These are phyloP conservation scores for Saccharomycopsis hybrid DNA, from an alignment of 1,139 yeast genomes.

Conservation along the genomic window DNA sequence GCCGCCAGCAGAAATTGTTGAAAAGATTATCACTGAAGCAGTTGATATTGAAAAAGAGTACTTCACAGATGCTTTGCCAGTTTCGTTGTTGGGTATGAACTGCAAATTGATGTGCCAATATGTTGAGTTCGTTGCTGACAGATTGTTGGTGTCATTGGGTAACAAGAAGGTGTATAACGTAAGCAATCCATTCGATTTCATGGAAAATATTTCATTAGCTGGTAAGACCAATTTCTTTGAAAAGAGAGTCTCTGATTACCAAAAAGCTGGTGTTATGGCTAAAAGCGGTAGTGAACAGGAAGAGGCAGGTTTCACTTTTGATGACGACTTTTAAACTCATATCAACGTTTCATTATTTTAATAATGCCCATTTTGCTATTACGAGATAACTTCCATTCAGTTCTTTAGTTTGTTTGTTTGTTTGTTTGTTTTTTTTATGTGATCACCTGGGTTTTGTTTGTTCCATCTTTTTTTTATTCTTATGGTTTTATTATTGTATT, in stretches of 20 bases:
- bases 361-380: too few relatives aligned
- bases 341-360: too few relatives aligned
- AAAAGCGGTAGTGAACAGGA: constrained; percentile 33
- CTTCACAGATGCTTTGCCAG: constrained; percentile 91
- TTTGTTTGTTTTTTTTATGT: too few relatives aligned
- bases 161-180: constrained; percentile 84
- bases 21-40: constrained; percentile 88
- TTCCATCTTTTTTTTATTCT: too few relatives aligned
- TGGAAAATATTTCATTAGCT: constrained; percentile 96
- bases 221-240: constrained; percentile 99
- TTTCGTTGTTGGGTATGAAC: constrained; percentile 90
- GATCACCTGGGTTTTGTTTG: too few relatives aligned
- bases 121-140: constrained; percentile 96
- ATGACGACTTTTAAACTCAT: constrained; percentile 49
- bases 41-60: constrained; percentile 91
- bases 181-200: constrained; percentile 93
- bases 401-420: too few relatives aligned
- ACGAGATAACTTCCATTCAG: too few relatives aligned
- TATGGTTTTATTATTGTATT: too few relatives aligned
- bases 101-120: constrained; percentile 90
- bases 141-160: constrained; percentile 84
- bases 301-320: constrained; percentile 41
- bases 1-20: constrained; percentile 73
- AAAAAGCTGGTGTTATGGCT: constrained; percentile 98
- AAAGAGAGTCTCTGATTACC: constrained; percentile 98